Evolutionary conservation across 2,329 filamentous ascomycete genomes (phyloP), one percentile per base, ranked within the genome.

Genomic region (Didymella segeticola): DNA sequence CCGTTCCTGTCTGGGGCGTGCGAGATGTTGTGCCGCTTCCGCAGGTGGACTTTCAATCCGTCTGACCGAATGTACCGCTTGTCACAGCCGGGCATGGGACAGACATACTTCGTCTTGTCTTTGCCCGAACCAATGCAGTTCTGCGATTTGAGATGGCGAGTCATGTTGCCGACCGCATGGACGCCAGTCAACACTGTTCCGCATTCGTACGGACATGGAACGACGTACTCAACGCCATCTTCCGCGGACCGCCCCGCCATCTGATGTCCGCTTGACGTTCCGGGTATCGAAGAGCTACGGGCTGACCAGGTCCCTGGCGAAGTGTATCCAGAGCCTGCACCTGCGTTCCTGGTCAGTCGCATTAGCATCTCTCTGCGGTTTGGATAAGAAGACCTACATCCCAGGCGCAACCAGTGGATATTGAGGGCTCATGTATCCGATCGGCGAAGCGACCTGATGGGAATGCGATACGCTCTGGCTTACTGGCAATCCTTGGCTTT

Each of bases 161-260:
- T 66, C 6, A 72, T 51, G 26, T 72, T 72, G 8, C 68, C 67
- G 5, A 60, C 50, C 15, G 67, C 68, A 37, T 72, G 63, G 1
- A 56, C 47, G 7, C 68, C 68, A 5, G 57, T 63, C 37, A 71
- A 36, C 1, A 62, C 43, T 4, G 56, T 60, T 0, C 64, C 66
- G 38, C 67, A 70, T 9, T 47, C 37, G 48, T 67, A 61, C 5
- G 64, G 64, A 43, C 64, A 67, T 12, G 46, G 53, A 1, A 66
- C 48, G 12, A 26, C 45, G 27, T 50, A 52, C 19, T 61, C 49
- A n/a, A 27, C 27, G 15, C 25, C 25, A 8, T 41, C 36, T 8
- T n/a, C 27, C 5, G 43, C 23, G 12, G 37, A n/a, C 10, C 34
- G 36, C 22, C 19, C 45, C 5, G 34, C 12, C 19, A 14, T 17